These are phyloP conservation scores for Epichloe scottii DNA, from an alignment of 2,329 filamentous ascomycete genomes.

Conservation along the genomic window DNA sequence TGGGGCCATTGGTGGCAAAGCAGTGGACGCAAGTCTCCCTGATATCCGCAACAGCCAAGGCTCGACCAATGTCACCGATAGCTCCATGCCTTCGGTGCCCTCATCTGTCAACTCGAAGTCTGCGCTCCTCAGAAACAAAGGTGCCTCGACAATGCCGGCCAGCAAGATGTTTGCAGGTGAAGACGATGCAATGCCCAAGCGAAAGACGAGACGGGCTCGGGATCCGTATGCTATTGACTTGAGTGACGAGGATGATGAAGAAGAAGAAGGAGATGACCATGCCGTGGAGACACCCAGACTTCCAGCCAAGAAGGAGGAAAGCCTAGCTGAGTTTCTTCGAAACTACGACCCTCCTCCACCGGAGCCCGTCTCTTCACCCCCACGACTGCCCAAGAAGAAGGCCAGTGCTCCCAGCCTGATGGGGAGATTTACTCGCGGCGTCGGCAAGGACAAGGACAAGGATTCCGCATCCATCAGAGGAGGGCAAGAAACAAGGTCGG, in stretches of 20 bases:
- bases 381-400: slow-evolving; percentile 46
- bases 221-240: slow-evolving; percentile 92
- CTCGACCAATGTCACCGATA: slow-evolving; percentile 44
- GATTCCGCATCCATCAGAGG: slow-evolving; percentile 15
- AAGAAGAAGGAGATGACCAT: slow-evolving; percentile 39
- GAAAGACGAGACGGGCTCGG: slow-evolving; percentile 64
- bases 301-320: slow-evolving; percentile 45
- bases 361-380: slow-evolving; percentile 26
- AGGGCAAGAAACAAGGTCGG: slow-evolving; percentile 11
- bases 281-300: slow-evolving; percentile 25
- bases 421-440: slow-evolving; percentile 37
- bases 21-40: slow-evolving; percentile 44
- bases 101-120: slow-evolving; percentile 67
- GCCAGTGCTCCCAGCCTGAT: slow-evolving; percentile 50
- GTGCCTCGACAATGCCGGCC: slow-evolving; percentile 10
- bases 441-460: slow-evolving; percentile 12
- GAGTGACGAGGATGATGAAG: slow-evolving; percentile 48
- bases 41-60: slow-evolving; percentile 44
- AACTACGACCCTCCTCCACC: slow-evolving; percentile 57
- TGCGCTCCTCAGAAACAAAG: slow-evolving; percentile 43
- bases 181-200: slow-evolving; percentile 48
- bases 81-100: slow-evolving; percentile 40
- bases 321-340: slow-evolving; percentile 59
- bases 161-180: slow-evolving; percentile 34
- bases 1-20: slow-evolving; percentile 39